Conservation (phyloP, 257 asterid genomes). For the Schizonepeta tenuifolia region DNA sequence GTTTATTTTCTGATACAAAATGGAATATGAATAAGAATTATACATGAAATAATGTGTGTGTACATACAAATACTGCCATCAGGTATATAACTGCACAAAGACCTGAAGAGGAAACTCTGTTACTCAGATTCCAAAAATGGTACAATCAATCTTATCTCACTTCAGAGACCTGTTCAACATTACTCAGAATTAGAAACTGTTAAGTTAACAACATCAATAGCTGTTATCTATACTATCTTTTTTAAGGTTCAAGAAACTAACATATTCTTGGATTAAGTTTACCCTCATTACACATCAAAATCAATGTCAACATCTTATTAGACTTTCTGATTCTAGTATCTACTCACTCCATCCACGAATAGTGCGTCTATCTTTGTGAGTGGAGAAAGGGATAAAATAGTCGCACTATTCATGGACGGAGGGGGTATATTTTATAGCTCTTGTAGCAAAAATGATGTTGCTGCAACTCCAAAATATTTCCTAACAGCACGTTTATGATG, state of each 20-base stretch:
- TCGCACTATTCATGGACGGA: too few species aligned
- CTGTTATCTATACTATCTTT: not conserved
- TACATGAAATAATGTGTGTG: slow-evolving; percentile 26
- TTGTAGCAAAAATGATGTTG: not conserved
- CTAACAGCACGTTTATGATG: not conserved
- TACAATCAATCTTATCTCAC: slow-evolving; percentile 30
- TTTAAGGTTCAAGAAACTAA: not conserved
- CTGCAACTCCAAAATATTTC: not conserved
- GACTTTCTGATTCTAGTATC: not conserved
- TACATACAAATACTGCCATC: slow-evolving; percentile 28
- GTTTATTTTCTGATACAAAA: not conserved
- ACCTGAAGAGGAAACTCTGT: slow-evolving; percentile 18
- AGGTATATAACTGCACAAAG: slow-evolving; percentile 22
- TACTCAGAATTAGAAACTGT: slow-evolving; percentile 9
- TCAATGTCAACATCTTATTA: not conserved
- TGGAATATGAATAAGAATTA: slow-evolving; percentile 17
- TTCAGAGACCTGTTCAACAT: slow-evolving; percentile 43
- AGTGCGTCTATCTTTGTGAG: too few species aligned
- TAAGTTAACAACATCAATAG: not conserved
- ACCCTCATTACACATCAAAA: not conserved
- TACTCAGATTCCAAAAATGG: slow-evolving; percentile 19
- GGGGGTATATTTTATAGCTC: too few species aligned
- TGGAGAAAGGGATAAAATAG: too few species aligned
- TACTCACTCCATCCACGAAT: too few species aligned
- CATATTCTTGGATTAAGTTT: not conserved